phyloP scores from a whole-genome alignment of 768 basidiomycete species.

The Hebeloma cylindrosporum region DNA sequence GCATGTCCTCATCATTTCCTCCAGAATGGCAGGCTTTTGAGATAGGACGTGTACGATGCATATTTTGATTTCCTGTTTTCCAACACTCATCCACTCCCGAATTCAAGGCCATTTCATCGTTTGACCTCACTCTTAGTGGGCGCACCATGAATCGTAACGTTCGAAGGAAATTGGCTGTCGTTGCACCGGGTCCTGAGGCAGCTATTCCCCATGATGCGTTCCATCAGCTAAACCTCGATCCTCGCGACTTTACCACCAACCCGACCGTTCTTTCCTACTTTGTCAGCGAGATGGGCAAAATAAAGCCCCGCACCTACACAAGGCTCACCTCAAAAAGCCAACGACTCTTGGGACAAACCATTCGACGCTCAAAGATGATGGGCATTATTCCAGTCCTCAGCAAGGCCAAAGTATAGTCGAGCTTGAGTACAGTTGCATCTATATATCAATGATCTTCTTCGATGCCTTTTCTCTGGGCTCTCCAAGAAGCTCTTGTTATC shows the following conservation, averaged over 20 bases:
- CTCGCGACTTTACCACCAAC: slow-evolving; percentile 67
- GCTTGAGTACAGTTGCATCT: not conserved
- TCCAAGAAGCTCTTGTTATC: no score
- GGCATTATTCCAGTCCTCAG: slow-evolving; percentile 71
- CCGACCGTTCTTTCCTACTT: slow-evolving; percentile 54
- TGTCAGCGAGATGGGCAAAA: slow-evolving; percentile 79
- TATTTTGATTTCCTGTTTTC: no score
- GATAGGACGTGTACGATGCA: no score
- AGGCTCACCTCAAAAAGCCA: slow-evolving; percentile 78
- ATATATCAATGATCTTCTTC: no score
- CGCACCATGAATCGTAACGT: not conserved
- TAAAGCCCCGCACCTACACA: slow-evolving; percentile 67
- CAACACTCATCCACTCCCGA: not conserved
- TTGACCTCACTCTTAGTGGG: not conserved
- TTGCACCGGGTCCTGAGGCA: slow-evolving; percentile 56
- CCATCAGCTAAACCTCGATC: slow-evolving; percentile 70
- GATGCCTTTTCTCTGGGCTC: no score
- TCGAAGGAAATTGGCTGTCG: no score
- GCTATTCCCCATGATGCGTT: slow-evolving; percentile 67
- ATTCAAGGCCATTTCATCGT: not conserved
- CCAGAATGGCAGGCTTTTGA: no score
- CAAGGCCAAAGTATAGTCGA: slow-evolving; percentile 17
- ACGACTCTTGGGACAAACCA: slow-evolving; percentile 76
- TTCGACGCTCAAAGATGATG: slow-evolving; percentile 89
- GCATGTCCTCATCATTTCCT: not conserved